Conservation (phyloP, 192 early-diverging fungal genomes). For the Gamsiella multidivaricata region DNA sequence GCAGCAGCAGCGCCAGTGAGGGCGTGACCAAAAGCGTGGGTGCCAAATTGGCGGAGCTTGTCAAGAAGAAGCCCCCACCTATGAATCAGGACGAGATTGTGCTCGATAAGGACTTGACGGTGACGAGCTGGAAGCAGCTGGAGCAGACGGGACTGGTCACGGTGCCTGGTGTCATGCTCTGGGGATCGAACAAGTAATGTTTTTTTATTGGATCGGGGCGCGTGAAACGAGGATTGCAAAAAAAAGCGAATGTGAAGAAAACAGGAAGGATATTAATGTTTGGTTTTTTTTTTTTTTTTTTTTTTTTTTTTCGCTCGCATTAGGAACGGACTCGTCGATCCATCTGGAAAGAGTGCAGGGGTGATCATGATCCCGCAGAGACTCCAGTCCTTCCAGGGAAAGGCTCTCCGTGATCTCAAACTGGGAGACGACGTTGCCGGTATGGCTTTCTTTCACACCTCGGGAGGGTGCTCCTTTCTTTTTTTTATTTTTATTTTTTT, state of each 20-base stretch:
- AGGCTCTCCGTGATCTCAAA: constrained; percentile 40
- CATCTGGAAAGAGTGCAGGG: constrained; percentile 43
- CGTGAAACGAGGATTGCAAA: no score
- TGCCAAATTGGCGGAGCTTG: constrained; percentile 1
- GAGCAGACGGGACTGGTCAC: constrained; percentile 34
- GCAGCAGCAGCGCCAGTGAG: background rate
- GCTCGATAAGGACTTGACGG: constrained; percentile 36
- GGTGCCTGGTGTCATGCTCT: constrained; percentile 38
- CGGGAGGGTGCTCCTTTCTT: no score
- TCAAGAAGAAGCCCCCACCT: constrained; percentile 17
- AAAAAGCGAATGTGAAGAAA: no score
- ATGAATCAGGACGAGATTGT: constrained; percentile 37
- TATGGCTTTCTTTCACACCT: background rate
- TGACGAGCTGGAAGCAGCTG: constrained; percentile 54
- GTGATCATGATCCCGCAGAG: constrained; percentile 44
- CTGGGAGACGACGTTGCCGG: constrained; percentile 46
- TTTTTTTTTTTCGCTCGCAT: no score
- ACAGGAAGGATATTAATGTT: no score
- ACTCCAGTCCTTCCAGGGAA: constrained; percentile 29
- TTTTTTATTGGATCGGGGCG: no score
- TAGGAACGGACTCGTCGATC: constrained; percentile 41
- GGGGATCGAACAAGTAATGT: constrained; percentile 52
- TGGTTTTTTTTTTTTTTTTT: no score
- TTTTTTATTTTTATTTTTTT: background rate
- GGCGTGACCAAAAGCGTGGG: constrained; percentile 2